These are phyloP conservation scores for Fusarium chaquense DNA, from an alignment of 2,329 filamentous ascomycete genomes.

Conservation along the genomic window DNA sequence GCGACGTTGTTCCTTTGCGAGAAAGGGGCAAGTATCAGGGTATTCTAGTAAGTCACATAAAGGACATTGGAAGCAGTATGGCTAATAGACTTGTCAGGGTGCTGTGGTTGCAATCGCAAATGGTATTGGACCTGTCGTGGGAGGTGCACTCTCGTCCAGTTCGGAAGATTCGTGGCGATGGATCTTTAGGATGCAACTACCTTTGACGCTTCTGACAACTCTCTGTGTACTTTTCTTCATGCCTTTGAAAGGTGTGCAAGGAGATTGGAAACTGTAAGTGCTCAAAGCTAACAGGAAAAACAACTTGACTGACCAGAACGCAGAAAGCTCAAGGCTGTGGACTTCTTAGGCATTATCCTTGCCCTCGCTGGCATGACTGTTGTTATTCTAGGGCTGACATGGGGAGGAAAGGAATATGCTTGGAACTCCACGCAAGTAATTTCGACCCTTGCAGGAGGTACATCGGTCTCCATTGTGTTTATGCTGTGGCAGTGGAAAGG, in stretches of 20 bases:
- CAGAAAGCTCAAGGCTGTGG: slow-evolving; percentile 63
- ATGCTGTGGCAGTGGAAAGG: slow-evolving; percentile 66
- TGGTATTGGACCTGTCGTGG: slow-evolving; percentile 66
- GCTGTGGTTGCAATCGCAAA: slow-evolving; percentile 66
- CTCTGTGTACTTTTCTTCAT: slow-evolving; percentile 65
- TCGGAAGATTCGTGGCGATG: slow-evolving; percentile 63
- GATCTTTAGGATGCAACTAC: slow-evolving; percentile 67
- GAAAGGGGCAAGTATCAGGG: slow-evolving; percentile 81
- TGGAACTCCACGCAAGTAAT: slow-evolving; percentile 69
- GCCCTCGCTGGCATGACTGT: slow-evolving; percentile 61
- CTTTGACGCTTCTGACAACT: slow-evolving; percentile 62
- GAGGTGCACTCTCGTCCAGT: slow-evolving; percentile 62
- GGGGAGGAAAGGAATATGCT: slow-evolving; percentile 69
- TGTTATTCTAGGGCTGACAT: slow-evolving; percentile 64
- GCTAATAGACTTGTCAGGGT: slow-evolving; percentile 47
- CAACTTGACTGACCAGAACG: neutral
- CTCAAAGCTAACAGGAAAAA: accelerated
- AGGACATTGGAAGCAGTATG: accelerated
- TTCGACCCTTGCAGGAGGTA: slow-evolving; percentile 64
- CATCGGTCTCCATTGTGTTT: slow-evolving; percentile 60
- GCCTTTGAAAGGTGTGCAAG: slow-evolving; percentile 66
- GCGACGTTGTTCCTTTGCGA: slow-evolving; percentile 76
- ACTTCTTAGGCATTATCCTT: slow-evolving; percentile 62
- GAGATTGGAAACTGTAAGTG: slow-evolving; percentile 60
- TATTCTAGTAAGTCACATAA: slow-evolving; percentile 52